These are phyloP conservation scores for Dimargaris xerosporica DNA, from an alignment of 192 early-diverging fungal species.

Conservation along the genomic window DNA sequence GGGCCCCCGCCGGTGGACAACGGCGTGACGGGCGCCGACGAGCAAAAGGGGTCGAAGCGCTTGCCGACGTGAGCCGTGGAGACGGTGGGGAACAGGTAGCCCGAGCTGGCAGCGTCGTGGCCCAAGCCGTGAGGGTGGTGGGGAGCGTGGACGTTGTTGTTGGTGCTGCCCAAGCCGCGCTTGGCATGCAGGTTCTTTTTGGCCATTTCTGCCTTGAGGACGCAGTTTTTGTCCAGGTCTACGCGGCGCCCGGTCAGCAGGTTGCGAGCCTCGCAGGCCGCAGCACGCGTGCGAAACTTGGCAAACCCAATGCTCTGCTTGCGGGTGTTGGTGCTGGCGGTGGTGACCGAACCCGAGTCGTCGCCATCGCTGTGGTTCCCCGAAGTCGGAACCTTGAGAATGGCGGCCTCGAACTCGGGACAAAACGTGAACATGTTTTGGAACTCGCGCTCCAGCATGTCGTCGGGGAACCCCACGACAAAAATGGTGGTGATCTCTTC, in stretches of 20 bases:
- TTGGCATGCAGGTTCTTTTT: conserved; percentile 96
- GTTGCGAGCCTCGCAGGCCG: conserved; percentile 85
- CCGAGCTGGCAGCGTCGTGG: not conserved
- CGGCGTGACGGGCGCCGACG: conserved; percentile 9
- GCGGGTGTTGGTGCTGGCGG: too few relatives aligned
- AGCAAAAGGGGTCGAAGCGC: conserved; percentile 11
- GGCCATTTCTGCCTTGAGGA: conserved; percentile 97
- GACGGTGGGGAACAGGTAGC: conserved; percentile 4
- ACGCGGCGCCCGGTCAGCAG: conserved; percentile 81
- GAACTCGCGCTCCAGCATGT: conserved; percentile 98
- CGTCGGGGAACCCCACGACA: conserved; percentile 97
- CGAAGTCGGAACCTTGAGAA: conserved; percentile 72
- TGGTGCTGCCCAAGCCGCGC: conserved; percentile 47
- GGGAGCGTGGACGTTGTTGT: conserved; percentile 14
- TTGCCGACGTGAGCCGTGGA: conserved; percentile 5
- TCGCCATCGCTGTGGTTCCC: conserved; percentile 34
- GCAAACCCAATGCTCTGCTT: conserved; percentile 77
- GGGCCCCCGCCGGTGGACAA: not conserved
- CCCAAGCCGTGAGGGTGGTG: not conserved
- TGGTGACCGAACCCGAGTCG: conserved; percentile 12
- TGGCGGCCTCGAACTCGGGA: conserved; percentile 93
- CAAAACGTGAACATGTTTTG: conserved; percentile 99
- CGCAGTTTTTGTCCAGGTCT: conserved; percentile 68
- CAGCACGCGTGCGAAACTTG: conserved; percentile 80
- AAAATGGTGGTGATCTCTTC: conserved; percentile 99